Conservation (phyloP, 2,329 filamentous ascomycete genomes). For the Pezicula rhizophila region DNA sequence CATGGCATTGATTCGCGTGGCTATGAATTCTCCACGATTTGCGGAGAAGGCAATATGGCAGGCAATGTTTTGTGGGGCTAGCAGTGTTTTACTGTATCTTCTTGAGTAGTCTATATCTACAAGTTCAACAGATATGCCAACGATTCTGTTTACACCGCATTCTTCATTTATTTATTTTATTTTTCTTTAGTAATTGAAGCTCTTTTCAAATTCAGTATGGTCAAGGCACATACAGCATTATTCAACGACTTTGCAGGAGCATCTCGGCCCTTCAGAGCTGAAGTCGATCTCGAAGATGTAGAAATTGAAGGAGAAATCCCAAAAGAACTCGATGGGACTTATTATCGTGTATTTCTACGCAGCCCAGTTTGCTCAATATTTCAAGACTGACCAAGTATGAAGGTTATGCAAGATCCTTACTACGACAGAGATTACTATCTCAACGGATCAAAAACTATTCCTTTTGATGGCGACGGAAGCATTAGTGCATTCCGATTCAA, state of each 20-base stretch:
- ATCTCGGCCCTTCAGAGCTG: neutral
- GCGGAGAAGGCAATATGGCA: too few relatives aligned
- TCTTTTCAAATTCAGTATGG: neutral
- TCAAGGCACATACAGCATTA: neutral
- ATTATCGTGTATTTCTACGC: neutral
- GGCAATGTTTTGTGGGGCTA: too few relatives aligned
- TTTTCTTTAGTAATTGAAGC: too few relatives aligned
- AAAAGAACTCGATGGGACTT: neutral
- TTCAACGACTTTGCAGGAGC: neutral
- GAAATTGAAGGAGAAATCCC: neutral
- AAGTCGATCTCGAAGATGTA: neutral
- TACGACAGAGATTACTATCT: neutral
- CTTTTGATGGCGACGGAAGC: conserved; percentile 20
- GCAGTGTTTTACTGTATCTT: too few relatives aligned
- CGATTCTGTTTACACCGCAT: too few relatives aligned
- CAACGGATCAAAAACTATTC: neutral
- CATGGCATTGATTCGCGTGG: too few relatives aligned
- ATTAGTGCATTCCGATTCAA: conserved; percentile 21
- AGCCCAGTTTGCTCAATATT: neutral
- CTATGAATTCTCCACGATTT: too few relatives aligned
- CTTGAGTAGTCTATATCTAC: too few relatives aligned
- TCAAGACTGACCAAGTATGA: neutral
- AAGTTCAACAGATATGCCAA: too few relatives aligned
- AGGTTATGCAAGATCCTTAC: neutral
- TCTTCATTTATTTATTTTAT: too few relatives aligned